These are phyloP conservation scores for Chloropicon primus DNA, from an alignment of 139 green algal genomes.

Conservation along the genomic window DNA sequence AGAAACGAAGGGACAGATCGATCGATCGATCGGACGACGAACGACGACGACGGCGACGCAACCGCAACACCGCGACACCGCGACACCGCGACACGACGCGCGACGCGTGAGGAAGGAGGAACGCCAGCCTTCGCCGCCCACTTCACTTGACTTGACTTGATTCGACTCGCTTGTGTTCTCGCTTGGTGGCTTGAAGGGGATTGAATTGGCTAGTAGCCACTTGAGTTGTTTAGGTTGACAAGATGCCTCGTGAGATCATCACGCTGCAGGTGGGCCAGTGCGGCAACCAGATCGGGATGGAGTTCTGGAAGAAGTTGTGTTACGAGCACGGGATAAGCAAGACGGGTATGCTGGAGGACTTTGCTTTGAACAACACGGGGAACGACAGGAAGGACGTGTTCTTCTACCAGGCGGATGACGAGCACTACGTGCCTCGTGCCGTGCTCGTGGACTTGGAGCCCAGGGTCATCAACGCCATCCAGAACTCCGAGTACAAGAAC, in stretches of 20 bases:
- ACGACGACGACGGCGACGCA: too few relatives aligned
- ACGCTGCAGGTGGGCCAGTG: slow-evolving; percentile 96
- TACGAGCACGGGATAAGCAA: slow-evolving; percentile 94
- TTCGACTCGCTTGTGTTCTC: too few relatives aligned
- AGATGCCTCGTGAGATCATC: slow-evolving; percentile 95
- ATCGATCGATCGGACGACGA: too few relatives aligned
- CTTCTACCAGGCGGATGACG: slow-evolving; percentile 99
- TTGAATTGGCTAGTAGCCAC: too few relatives aligned
- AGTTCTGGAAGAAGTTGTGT: slow-evolving; percentile 96
- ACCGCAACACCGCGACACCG: too few relatives aligned
- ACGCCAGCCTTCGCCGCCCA: too few relatives aligned
- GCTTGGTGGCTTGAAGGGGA: too few relatives aligned
- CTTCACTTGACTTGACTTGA: too few relatives aligned
- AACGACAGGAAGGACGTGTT: slow-evolving; percentile 97
- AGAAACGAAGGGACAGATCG: too few relatives aligned
- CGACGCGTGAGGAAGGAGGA: too few relatives aligned
- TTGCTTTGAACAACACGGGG: slow-evolving; percentile 25
- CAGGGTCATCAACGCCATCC: slow-evolving; percentile 93
- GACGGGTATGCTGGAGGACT: slow-evolving; percentile 85
- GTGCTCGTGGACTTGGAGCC: slow-evolving; percentile 95
- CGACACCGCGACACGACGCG: too few relatives aligned
- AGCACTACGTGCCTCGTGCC: slow-evolving; percentile 91
- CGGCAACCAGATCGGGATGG: slow-evolving; percentile 93
- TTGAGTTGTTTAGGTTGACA: too few relatives aligned
- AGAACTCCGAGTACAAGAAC: slow-evolving; percentile 79